These are phyloP conservation scores for Lagenaria siceraria DNA, from an alignment of 306 rosid species.

Conservation along the genomic window DNA sequence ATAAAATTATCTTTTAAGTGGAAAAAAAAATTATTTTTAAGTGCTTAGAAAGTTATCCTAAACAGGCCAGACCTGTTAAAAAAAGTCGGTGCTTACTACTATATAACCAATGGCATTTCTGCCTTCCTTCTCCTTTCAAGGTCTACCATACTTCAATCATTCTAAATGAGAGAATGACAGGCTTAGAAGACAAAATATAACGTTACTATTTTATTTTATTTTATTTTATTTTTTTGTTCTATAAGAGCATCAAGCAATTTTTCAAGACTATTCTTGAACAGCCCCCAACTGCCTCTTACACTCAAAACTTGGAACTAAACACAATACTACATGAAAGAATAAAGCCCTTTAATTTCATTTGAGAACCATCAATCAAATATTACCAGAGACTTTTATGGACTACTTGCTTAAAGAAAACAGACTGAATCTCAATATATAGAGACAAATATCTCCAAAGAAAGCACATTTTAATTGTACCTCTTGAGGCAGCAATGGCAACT, in stretches of 20 bases:
- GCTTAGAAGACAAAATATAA: neutral
- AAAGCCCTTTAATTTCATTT: neutral
- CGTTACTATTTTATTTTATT: neutral
- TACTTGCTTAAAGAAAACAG: neutral
- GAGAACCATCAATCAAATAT: neutral
- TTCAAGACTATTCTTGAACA: neutral
- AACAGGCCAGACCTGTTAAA: no score
- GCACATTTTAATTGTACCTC: constrained; percentile 45
- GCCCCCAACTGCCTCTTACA: neutral
- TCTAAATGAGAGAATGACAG: neutral
- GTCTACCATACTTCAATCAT: neutral
- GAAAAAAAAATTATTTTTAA: no score
- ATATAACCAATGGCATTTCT: neutral
- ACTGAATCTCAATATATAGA: neutral
- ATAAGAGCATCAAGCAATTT: neutral
- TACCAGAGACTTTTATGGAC: neutral
- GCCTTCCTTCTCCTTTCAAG: neutral
- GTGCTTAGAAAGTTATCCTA: no score
- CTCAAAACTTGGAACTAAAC: neutral
- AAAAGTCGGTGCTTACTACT: no score
- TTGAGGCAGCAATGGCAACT: constrained; percentile 86
- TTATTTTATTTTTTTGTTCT: neutral
- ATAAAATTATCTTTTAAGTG: no score
- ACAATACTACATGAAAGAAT: neutral
- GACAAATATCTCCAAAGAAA: constrained; percentile 1